Conservation (phyloP, 2,329 filamentous ascomycete genomes). For the Phyllachora maydis region DNA sequence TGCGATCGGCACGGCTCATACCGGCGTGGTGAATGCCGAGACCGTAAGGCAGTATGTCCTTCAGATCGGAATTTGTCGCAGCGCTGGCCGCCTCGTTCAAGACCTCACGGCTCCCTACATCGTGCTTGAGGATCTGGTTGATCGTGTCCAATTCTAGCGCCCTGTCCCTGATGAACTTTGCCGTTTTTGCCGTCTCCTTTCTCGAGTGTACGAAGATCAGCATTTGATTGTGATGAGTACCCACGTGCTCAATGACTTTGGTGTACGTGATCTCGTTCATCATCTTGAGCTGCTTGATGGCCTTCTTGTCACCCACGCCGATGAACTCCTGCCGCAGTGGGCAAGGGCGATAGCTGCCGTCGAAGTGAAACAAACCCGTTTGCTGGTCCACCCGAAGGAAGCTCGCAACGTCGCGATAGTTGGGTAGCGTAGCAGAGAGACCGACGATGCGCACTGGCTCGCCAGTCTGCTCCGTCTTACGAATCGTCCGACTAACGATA, state of each 20-base stretch:
- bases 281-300: constrained; percentile 95
- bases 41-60: constrained; percentile 86
- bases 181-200: constrained; percentile 96
- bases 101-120: constrained; percentile 80
- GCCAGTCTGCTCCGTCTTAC: constrained; percentile 81
- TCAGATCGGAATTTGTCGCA: constrained; percentile 70
- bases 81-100: constrained; percentile 66
- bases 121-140: constrained; percentile 80
- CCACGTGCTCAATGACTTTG: constrained; percentile 92
- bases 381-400: constrained; percentile 77
- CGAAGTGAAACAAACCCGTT: constrained; percentile 89
- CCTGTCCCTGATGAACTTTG: constrained; percentile 88
- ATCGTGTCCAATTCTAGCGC: constrained; percentile 95
- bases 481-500: constrained; percentile 85
- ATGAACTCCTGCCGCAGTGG: constrained; percentile 94
- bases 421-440: constrained; percentile 84
- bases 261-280: constrained; percentile 99
- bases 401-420: constrained; percentile 88
- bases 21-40: constrained; percentile 98
- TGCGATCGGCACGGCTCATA: constrained; percentile 89
- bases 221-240: constrained; percentile 88
- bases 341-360: constrained; percentile 82
- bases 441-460: constrained; percentile 84
- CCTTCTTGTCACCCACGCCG: constrained; percentile 91
- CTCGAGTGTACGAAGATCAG: constrained; percentile 96